Conservation (phyloP, 495 filamentous ascomycete species). For the Apodospora peruviana region DNA sequence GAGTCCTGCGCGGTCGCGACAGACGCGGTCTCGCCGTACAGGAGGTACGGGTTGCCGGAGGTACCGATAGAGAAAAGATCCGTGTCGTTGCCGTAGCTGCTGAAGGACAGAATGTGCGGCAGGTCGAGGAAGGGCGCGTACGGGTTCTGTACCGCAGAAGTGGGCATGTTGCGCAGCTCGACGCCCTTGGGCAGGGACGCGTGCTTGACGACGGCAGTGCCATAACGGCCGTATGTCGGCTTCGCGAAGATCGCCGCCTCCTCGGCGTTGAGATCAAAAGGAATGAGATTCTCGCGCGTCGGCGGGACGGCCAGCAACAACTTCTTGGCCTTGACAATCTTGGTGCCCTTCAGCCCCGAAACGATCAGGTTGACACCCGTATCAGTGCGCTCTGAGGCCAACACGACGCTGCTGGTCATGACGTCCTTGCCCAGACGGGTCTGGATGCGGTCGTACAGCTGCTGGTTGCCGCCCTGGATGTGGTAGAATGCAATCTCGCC, state of each 20-base stretch:
- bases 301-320: slow-evolving; percentile 38
- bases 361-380: slow-evolving; percentile 31
- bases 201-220: slow-evolving; percentile 33
- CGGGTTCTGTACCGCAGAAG: slow-evolving; percentile 7
- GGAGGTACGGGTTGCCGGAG: slow-evolving; percentile 21
- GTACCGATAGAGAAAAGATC: slow-evolving; percentile 34
- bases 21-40: slow-evolving; percentile 18
- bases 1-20: slow-evolving; percentile 22
- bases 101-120: slow-evolving; percentile 15
- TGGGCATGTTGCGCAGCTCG: slow-evolving; percentile 19
- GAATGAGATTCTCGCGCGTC: slow-evolving; percentile 24
- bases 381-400: slow-evolving; percentile 19
- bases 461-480: slow-evolving; percentile 31
- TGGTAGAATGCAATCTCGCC: slow-evolving; percentile 22
- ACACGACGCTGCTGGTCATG: slow-evolving; percentile 29
- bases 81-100: slow-evolving; percentile 13
- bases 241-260: slow-evolving; percentile 30
- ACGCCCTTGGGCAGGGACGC: slow-evolving; percentile 15
- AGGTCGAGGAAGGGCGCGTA: slow-evolving; percentile 18
- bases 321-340: slow-evolving; percentile 31
- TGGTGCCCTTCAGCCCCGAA: slow-evolving; percentile 20
- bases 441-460: slow-evolving; percentile 33
- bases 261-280: slow-evolving; percentile 29
- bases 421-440: slow-evolving; percentile 29
- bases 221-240: slow-evolving; percentile 24